Conservation (phyloP, 768 basidiomycete genomes). For the Hygrocybe coccinea region DNA sequence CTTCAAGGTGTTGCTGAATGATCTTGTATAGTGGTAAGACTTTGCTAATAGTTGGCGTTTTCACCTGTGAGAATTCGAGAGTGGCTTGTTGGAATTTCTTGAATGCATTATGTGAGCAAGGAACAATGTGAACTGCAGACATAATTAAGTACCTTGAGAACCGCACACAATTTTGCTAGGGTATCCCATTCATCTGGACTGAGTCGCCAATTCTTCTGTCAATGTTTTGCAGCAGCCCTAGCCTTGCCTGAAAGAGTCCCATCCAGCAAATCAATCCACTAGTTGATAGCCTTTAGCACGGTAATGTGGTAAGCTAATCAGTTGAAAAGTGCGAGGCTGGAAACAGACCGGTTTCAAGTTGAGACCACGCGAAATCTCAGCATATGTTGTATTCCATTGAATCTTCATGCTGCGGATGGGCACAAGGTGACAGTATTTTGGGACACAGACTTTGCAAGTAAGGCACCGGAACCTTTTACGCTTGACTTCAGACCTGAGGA, state of each 20-base stretch:
- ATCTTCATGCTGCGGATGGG: no score
- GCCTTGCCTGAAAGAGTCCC: neutral
- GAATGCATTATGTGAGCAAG: neutral
- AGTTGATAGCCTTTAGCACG: neutral
- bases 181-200: conserved; percentile 1
- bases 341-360: neutral
- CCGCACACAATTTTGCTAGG: neutral
- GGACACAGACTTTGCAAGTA: neutral
- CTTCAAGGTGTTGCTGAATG: neutral
- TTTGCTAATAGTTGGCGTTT: neutral
- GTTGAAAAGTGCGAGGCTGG: neutral
- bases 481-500: neutral
- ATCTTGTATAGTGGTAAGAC: neutral
- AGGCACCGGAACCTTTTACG: neutral
- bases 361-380: neutral
- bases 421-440: neutral
- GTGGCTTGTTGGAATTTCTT: neutral
- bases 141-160: neutral
- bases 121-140: no score
- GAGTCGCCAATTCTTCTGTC: neutral
- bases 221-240: neutral
- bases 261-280: neutral
- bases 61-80: neutral
- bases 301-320: no score
- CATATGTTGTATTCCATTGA: neutral